Conservation (phyloP, 140 eudicot genomes). For the Flaveria floridana region DNA sequence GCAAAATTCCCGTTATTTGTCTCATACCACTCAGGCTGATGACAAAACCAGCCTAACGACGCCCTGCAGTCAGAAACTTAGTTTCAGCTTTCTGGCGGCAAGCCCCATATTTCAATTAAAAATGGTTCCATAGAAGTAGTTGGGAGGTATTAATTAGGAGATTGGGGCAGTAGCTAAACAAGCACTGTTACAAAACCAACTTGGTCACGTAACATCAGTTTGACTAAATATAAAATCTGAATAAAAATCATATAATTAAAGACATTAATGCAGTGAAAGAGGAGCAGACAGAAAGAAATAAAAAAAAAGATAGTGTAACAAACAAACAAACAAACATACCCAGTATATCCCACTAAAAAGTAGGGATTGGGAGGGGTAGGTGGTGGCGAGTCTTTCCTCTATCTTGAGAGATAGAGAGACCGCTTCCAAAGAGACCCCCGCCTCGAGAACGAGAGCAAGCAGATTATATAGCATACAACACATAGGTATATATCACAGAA, state of each 20-base stretch:
- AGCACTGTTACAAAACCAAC: conserved; percentile 7
- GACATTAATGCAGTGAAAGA: background rate
- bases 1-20: conserved; percentile 68
- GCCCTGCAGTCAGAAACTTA: conserved; percentile 52
- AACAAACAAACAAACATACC: too few relatives aligned
- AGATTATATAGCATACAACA: too few relatives aligned
- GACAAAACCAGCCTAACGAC: conserved; percentile 95
- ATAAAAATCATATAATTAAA: background rate
- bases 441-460: too few relatives aligned
- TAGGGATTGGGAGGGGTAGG: too few relatives aligned
- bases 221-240: conserved; percentile 10
- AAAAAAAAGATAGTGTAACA: background rate
- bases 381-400: too few relatives aligned
- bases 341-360: too few relatives aligned
- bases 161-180: background rate
- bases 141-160: conserved; percentile 1
- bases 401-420: too few relatives aligned
- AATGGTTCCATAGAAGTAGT: background rate
- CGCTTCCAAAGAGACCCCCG: too few relatives aligned
- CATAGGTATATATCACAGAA: too few relatives aligned
- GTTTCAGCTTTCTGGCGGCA: conserved; percentile 7
- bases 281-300: background rate
- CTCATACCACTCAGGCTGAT: conserved; percentile 89
- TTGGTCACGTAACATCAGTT: conserved; percentile 1
- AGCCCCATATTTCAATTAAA: conserved; percentile 5